phyloP scores from a whole-genome alignment of 2,329 filamentous ascomycete genomes.

The Macroventuria anomochaeta region DNA sequence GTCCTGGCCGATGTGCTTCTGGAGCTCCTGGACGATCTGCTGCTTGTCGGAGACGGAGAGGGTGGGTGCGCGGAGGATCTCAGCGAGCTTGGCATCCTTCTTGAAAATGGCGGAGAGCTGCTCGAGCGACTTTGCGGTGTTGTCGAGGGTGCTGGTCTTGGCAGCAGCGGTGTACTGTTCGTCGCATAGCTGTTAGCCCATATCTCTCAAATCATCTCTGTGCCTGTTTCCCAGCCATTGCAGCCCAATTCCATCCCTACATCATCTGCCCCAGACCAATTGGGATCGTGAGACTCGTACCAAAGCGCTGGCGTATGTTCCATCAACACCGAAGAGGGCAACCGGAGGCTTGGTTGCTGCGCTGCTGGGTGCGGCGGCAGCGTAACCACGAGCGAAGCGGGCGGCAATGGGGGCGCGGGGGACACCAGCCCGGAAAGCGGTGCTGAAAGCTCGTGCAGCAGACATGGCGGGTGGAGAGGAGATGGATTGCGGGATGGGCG shows the following conservation, averaged over 20 bases:
- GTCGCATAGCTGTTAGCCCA: slow-evolving; percentile 35
- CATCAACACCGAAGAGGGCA: slow-evolving; percentile 92
- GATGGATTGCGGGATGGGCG: slow-evolving; percentile 44
- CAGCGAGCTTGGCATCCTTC: slow-evolving; percentile 80
- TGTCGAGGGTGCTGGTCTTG: slow-evolving; percentile 85
- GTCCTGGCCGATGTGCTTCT: slow-evolving; percentile 74
- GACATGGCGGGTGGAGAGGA: slow-evolving; percentile 58
- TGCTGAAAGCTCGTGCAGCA: slow-evolving; percentile 62
- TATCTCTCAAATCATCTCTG: slow-evolving; percentile 16
- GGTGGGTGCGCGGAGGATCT: slow-evolving; percentile 80
- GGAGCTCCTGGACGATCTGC: slow-evolving; percentile 83
- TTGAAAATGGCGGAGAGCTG: slow-evolving; percentile 74
- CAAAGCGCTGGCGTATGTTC: slow-evolving; percentile 97
- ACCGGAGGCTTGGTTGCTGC: slow-evolving; percentile 81
- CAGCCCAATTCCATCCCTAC: slow-evolving; percentile 23
- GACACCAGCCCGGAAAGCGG: slow-evolving; percentile 62
- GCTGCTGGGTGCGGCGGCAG: slow-evolving; percentile 63
- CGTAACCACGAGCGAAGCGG: slow-evolving; percentile 75
- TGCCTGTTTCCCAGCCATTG: slow-evolving; percentile 24
- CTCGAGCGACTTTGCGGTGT: slow-evolving; percentile 79
- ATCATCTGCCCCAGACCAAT: slow-evolving; percentile 29
- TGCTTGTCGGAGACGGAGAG: slow-evolving; percentile 81
- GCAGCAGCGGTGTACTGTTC: slow-evolving; percentile 90
- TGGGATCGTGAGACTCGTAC: slow-evolving; percentile 64
- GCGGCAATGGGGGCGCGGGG: slow-evolving; percentile 67